Evolutionary conservation across 257 asterid genomes (phyloP).

Genomic region (Capsicum rhomboideum): DNA sequence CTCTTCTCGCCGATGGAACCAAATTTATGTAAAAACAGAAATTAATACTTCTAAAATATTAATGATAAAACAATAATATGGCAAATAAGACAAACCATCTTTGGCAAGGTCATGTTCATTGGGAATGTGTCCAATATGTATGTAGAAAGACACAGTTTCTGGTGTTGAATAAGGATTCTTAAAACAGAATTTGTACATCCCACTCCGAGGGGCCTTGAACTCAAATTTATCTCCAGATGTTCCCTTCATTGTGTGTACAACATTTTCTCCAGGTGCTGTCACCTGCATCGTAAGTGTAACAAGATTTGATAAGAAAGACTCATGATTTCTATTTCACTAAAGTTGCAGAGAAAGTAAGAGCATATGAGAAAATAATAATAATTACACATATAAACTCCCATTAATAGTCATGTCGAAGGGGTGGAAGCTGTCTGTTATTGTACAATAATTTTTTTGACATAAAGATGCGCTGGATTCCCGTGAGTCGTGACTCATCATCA

Average conservation of each 20-base stretch:
- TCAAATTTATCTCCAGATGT: conserved; percentile 76
- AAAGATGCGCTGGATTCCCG: not conserved
- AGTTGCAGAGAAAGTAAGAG: not conserved
- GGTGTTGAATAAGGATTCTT: conserved; percentile 63
- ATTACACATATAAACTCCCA: not conserved
- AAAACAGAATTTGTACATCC: conserved; percentile 93
- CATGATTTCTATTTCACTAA: not conserved
- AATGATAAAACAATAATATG: not conserved
- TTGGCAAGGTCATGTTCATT: conserved; percentile 64
- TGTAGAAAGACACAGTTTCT: conserved; percentile 77
- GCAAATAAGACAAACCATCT: conserved; percentile 53
- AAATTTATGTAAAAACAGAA: not conserved
- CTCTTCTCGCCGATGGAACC: not conserved
- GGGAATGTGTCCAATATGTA: conserved; percentile 85
- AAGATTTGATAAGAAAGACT: conserved; percentile 1
- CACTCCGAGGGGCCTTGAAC: conserved; percentile 62
- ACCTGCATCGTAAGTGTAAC: conserved; percentile 46
- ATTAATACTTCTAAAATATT: not conserved
- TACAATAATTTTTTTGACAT: not conserved
- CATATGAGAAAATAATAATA: not conserved
- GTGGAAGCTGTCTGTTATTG: not conserved
- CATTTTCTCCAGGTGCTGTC: conserved; percentile 48
- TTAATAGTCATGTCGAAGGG: not conserved
- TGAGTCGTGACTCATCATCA: not conserved
- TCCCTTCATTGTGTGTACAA: conserved; percentile 49